phyloP scores from a whole-genome alignment of 371 early-diverging fungal species.

The Ordospora colligata region DNA sequence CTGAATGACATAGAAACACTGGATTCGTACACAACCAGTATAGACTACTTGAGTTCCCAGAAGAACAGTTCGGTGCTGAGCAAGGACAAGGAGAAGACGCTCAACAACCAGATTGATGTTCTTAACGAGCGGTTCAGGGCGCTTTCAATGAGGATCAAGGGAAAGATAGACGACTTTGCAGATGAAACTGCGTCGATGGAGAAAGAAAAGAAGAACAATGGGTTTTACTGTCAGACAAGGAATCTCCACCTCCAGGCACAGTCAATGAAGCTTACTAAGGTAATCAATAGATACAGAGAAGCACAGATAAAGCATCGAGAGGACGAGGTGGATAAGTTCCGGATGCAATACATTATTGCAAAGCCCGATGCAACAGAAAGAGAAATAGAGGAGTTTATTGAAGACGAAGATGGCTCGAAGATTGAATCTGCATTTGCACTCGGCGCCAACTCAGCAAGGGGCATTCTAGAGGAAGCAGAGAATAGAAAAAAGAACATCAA shows the following conservation, averaged over 20 bases:
- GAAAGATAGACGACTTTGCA: constrained; percentile 14
- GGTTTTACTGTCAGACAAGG: constrained; percentile 29
- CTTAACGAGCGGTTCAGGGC: constrained; percentile 44
- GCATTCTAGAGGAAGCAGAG: constrained; percentile 46
- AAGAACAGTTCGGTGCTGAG: constrained; percentile 50
- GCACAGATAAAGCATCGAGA: constrained; percentile 35
- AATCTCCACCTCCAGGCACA: constrained; percentile 45
- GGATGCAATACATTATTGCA: constrained; percentile 58
- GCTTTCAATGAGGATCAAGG: constrained; percentile 35
- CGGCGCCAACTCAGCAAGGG: constrained; percentile 42
- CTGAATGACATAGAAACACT: constrained; percentile 37
- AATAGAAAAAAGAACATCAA: constrained; percentile 55
- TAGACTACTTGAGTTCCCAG: constrained; percentile 32
- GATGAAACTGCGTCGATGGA: constrained; percentile 14
- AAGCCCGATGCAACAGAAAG: constrained; percentile 59
- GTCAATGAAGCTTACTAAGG: constrained; percentile 42
- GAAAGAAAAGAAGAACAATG: constrained; percentile 8
- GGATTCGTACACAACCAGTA: constrained; percentile 12
- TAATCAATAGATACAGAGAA: constrained; percentile 44
- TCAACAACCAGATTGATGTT: constrained; percentile 39
- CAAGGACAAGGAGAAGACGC: constrained; percentile 41
- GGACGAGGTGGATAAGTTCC: constrained; percentile 56
- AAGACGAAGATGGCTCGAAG: constrained; percentile 11
- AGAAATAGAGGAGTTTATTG: constrained; percentile 50
- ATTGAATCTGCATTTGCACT: constrained; percentile 54